Conservation (phyloP, 805 yeast genomes). For the Lipomyces orientalis region DNA sequence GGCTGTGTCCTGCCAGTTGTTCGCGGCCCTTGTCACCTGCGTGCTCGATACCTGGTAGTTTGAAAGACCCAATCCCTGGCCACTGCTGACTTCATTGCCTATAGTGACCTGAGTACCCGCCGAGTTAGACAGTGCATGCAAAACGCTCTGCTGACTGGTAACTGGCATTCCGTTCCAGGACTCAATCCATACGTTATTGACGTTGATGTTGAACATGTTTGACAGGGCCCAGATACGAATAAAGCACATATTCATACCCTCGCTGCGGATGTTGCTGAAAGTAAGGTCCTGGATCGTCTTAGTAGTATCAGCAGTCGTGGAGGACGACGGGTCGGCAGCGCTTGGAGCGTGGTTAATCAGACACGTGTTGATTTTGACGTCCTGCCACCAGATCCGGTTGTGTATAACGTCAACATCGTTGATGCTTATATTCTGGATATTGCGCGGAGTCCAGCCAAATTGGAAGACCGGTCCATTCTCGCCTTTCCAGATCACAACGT, state of each 20-base stretch:
- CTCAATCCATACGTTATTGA: not conserved
- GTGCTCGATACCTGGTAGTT: not conserved
- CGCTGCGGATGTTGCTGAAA: constrained; percentile 1
- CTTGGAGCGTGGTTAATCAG: not conserved
- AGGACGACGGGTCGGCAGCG: not conserved
- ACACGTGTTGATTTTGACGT: not conserved
- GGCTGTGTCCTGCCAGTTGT: not conserved
- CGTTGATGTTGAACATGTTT: not conserved
- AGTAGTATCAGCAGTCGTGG: not conserved
- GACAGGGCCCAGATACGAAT: not conserved
- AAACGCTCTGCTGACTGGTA: not conserved
- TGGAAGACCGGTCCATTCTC: constrained; percentile 5
- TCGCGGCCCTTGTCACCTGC: not conserved
- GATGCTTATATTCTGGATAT: not conserved
- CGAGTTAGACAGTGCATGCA: not conserved
- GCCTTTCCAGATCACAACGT: not conserved
- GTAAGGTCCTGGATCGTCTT: constrained; percentile 2
- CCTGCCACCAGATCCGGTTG: constrained; percentile 7
- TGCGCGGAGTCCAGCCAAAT: constrained; percentile 2
- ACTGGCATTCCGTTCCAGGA: not conserved
- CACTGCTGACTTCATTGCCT: not conserved
- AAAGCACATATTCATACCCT: constrained; percentile 6
- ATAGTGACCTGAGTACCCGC: not conserved
- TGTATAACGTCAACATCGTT: not conserved
- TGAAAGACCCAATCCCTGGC: not conserved